Evolutionary conservation across 345 rosid species (phyloP), one percentile per base, ranked within the genome.

Genomic region (Acer yangbiense): DNA sequence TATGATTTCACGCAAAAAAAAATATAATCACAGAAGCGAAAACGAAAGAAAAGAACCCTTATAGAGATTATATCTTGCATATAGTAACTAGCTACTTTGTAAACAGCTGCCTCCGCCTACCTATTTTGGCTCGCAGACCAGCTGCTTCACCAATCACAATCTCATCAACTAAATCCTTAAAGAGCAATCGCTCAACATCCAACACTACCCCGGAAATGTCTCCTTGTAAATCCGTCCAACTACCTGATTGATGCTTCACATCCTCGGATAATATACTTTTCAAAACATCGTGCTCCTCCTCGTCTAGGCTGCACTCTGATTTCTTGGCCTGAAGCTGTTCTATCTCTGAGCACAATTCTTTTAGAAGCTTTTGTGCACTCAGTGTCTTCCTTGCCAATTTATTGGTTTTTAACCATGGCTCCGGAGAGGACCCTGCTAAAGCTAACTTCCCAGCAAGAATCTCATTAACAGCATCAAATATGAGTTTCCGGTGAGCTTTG

Each of bases 401-500:
- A 14, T 69, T 80, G 32, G 87, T 82, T 68, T 85, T 86, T 78
- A 82, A 64, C 91, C 89, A 80, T 10, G 94, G 97, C 79, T 88
- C 89, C 3, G 81, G 68, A 7, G 78, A 81, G 64, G 82, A 77
- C 73, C 85, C 88, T 46, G 78, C 74, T 52, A 72, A 76, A 60
- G 84, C 86, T 74, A 96, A 79, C 86, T 91, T 93, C 77, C 83
- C 84, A 4, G 88, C 85, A 39, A 96, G 93, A 75, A 92, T 88
- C 83, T 93, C 97, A 66, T 96, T 96, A 7, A 96, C 95, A 9
- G 89, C 84, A 77, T 96, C 98, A 14, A 96, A 96, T 83, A 93
- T 89, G 79, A 96, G 88, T 83, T 88, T 87, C 16, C 99, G 84
- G 81, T 91, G 93, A 76, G 76, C 85, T 77, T 85, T 95, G 86